Evolutionary conservation across 1,284 basidiomycete genomes (phyloP), one percentile per base, ranked within the genome.

Genomic region (Leccinum fuscescens): DNA sequence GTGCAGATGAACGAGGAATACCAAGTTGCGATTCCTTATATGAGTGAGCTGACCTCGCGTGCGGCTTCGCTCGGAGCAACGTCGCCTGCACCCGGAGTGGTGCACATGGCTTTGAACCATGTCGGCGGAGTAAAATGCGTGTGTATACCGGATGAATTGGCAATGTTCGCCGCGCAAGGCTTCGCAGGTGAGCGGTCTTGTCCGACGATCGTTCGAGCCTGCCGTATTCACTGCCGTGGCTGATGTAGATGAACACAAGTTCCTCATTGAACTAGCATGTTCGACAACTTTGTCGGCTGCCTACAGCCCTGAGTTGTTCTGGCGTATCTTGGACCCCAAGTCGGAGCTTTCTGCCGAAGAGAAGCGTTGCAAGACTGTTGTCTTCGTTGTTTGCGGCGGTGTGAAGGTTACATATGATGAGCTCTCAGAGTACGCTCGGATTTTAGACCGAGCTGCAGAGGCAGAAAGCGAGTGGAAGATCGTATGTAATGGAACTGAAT

Each of bases 21-120:
- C 57, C 71, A 77, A 50, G 75, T 89, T 9, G 73, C 78, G 17
- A 62, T 91, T 57, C 86, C 86, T 6, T 80, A 82, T 66, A 79
- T 89, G 64, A 69, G 76, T 48, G 71, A 72, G 9, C 80, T 91
- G 64, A 81, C 79, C 14, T 90, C 89, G 0, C 80, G 76, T 58
- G 90, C 89, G 6, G 82, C 86, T 4, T 90, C 88, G 0, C 76
- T 92, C 14, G 90, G 87, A 5, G 89, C 90, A 2, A 86, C 86
- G 22, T 80, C 81, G 50, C 84, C 88, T 24, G 77, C 86, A 3
- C 76, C 83, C 4, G 80, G 74, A 4, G 81, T 87, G 1, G 81
- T 92, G 31, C 81, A 79, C 65, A 84, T 84, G 79, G 85, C 87
- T 12, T 69, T 92, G 44, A 74, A 84, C 49, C 77, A 87, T 61